Evolutionary conservation across 371 early-diverging fungal species (phyloP).

Genomic region (Mucor indicus): DNA sequence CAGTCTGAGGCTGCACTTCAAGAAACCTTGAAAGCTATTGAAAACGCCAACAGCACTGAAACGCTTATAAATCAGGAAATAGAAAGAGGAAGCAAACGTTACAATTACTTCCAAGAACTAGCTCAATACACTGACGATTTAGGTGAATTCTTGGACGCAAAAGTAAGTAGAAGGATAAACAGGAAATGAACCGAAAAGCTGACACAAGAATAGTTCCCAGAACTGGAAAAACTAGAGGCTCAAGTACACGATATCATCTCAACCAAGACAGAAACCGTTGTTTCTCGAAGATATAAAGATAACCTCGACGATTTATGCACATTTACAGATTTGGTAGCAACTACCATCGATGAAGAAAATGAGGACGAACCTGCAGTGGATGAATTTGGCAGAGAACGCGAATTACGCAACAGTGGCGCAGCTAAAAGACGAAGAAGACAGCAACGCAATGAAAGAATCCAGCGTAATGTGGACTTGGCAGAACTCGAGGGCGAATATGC

Average conservation of each 20-base stretch:
- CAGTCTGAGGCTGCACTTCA: constrained; percentile 47
- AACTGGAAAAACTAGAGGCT: constrained; percentile 59
- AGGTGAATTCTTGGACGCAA: constrained; percentile 69
- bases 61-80: constrained; percentile 45
- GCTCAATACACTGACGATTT: constrained; percentile 57
- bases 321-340: constrained; percentile 23
- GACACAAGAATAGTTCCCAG: constrained; percentile 44
- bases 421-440: constrained; percentile 35
- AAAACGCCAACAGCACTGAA: constrained; percentile 26
- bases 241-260: constrained; percentile 46
- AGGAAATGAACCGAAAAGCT: neutral
- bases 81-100: constrained; percentile 47
- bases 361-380: constrained; percentile 28
- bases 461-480: neutral
- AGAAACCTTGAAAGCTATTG: constrained; percentile 45
- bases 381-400: constrained; percentile 47
- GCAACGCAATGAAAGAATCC: constrained; percentile 25
- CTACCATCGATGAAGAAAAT: constrained; percentile 10
- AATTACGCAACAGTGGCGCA: constrained; percentile 21
- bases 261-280: constrained; percentile 36
- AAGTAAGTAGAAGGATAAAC: constrained; percentile 43
- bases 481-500: constrained; percentile 14
- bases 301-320: constrained; percentile 47
- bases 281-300: constrained; percentile 38
- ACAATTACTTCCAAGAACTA: constrained; percentile 69